Evolutionary conservation across 2,329 filamentous ascomycete species (phyloP), one percentile per base, ranked within the genome.

Genomic region (Seiridium cupressi): DNA sequence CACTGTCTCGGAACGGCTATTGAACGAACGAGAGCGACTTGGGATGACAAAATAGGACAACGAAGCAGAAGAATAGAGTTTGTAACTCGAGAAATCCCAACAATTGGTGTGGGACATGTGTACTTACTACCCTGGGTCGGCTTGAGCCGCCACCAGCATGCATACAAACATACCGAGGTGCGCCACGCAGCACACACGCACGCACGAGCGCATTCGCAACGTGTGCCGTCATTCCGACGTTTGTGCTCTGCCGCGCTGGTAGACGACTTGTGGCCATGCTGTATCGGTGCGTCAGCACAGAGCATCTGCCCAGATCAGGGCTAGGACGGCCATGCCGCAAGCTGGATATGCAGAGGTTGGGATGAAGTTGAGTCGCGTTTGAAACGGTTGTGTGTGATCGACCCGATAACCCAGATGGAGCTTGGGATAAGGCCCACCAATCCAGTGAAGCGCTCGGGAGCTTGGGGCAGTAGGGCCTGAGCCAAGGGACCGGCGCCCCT

Each of bases 181-280:
- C 38, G 38, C 38, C 2, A 42, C 38, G 38, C 38, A 42, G 38
- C 13, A 26, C 18, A 26, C 18, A 26, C 18, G 18, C 18, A 26
- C 18, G 18, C 18, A 26, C 18, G 18, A 26, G 18, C 38, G 7
- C 38, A 42, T 42, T 42, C 7, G 38, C 38, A 42, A 42, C 7
- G 34, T 53, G 51, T 55, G 51, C 51, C 51, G 51, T 55, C 51
- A 55, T 55, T n/a, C 51, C 51, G 51, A 55, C 35, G 51, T 32
- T 31, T 44, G n/a, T 42, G 18, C 13, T n/a, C 18, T 26, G 49
- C 49, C 34, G 6, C 38, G 49, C 49, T 31, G 44, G 42, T 55
- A 38, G 51, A 26, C 38, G 18, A 31, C 6, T 11, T 10, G 26
- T 7, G 9, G n/a, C 31, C 10, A 44, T 44, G 36, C 51, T n/a